Evolutionary conservation across 495 filamentous ascomycete genomes (phyloP), one percentile per base, ranked within the genome.

Genomic region (Aspergillus asperescens): DNA sequence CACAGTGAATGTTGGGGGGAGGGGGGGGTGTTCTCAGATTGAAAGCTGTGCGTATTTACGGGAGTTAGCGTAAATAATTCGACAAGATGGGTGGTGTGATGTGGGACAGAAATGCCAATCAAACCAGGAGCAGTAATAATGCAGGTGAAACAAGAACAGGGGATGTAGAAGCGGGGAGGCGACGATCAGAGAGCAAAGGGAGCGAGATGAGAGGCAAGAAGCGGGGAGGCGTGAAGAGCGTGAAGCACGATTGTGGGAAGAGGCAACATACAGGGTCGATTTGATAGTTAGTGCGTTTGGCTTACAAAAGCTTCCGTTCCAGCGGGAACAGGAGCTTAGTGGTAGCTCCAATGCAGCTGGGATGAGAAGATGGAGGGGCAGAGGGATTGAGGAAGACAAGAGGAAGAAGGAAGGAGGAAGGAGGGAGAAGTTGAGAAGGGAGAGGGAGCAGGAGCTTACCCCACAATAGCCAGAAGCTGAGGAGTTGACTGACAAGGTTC

Each of bases 381-480:
- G 40, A 43, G 27, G 22, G 28, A 43, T 27, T 27, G 40, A 27
- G 22, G 22, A 13, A 43, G 41, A 39, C 10, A 5, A 29, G 12
- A 44, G 20, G n/a, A n/a, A 45, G 16, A n/a, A 10, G 27, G 31
- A 13, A n/a, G 16, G 16, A 3, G 13, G 23, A 27, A 15, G 27
- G 19, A 7, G 31, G 31, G 24, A 45, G 22, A 7, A 22, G 22
- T 19, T 12, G 22, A 45, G 42, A 10, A 28, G 24, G 19, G 22
- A 45, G 42, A 10, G 15, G 24, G 19, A 45, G 24, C 42, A 16
- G 27, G 42, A 45, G 42, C 31, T 57, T 61, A 61, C 59, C 59
- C 59, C 59, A 62, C 55, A 58, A 54, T 35, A 35, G 16, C 32
- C 52, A 45, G 10, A 42, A 42, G 39, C 23, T n/a, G n/a, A n/a